Evolutionary conservation across 768 basidiomycete genomes (phyloP), one percentile per base, ranked within the genome.

Genomic region (Serendipita sp.): DNA sequence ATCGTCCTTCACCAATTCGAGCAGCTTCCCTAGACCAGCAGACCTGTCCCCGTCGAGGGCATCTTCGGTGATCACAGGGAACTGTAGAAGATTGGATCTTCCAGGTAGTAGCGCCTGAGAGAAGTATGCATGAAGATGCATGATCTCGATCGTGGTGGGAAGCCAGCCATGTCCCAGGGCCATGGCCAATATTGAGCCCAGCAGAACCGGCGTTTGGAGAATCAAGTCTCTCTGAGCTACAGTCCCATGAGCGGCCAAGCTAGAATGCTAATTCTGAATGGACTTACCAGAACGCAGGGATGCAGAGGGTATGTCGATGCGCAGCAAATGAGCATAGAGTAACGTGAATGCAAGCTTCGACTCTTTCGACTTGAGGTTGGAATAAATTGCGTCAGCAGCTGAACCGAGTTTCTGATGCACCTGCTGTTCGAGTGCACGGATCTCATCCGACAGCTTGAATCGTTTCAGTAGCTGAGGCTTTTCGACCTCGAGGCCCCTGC

Each of bases 151-250:
- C 0, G 90, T 84, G 1, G 91, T 86, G 3, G 79, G 69, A 7
- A 98, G 82, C 94, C 94, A 99, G 69, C 84, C 91, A 66, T 92
- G 90, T 0, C 93, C 80, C 20, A 88, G 79, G 0, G 87, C 79
- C 65, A 96, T 88, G 67, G 82, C 86, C 61, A 94, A 79, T 26
- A 97, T 76, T 0, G 92, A 89, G 51, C 79, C 87, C 30, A 95
- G 79, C 3, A 95, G 74, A 14, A 78, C 71, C 3, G 90, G 90
- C 0, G 81, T 80, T 67, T 84, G 83, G 1, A 90, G 78, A 1
- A 97, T 77, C 14, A 94, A 69, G 22, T 77, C 68, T 9, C 76
- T 74, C 79, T 90, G 90, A 63, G 86, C 93, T 48, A 48, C 7
- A 28, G n/a, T 7, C 7, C 9, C 7, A 17, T 9, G 9, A 48